Evolutionary conservation across 352 stramenopile species (phyloP).

Genomic region (Elongisporangium anandrum): DNA sequence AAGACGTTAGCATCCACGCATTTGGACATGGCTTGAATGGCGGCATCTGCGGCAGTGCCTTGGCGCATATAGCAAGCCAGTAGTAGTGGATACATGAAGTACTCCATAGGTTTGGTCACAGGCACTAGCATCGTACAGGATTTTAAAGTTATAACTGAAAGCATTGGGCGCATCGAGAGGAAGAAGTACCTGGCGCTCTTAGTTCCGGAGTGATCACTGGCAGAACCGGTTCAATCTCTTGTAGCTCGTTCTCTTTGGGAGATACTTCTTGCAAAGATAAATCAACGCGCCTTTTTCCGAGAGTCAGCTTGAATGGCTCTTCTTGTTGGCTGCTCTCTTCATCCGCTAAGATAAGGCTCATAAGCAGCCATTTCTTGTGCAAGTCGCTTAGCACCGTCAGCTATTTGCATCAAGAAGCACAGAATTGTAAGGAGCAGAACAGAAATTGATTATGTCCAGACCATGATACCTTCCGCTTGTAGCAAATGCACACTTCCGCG

Average conservation of each 20-base stretch:
- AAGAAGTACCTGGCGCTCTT: not conserved
- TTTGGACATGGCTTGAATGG: slow-evolving; percentile 43
- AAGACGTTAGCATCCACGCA: slow-evolving; percentile 65
- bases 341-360: slow-evolving; percentile 13
- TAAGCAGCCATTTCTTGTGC: slow-evolving; percentile 35
- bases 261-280: not conserved
- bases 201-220: not conserved
- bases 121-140: not conserved
- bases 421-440: not conserved
- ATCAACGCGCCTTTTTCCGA: not conserved
- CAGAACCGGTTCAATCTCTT: not conserved
- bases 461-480: slow-evolving; percentile 69
- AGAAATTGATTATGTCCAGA: slow-evolving; percentile 1
- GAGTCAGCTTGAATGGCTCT: not conserved
- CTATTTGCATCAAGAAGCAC: not conserved
- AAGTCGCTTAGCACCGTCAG: slow-evolving; percentile 18
- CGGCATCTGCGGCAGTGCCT: slow-evolving; percentile 41
- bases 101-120: slow-evolving; percentile 24
- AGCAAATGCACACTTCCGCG: slow-evolving; percentile 73
- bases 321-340: slow-evolving; percentile 10
- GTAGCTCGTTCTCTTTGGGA: not conserved
- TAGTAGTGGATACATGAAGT: slow-evolving; percentile 77
- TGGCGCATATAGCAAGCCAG: slow-evolving; percentile 76
- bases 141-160: too few relatives aligned
- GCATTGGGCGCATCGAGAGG: too few relatives aligned